Evolutionary conservation across 495 filamentous ascomycete species (phyloP).

Genomic region (Daldinia decipiens): DNA sequence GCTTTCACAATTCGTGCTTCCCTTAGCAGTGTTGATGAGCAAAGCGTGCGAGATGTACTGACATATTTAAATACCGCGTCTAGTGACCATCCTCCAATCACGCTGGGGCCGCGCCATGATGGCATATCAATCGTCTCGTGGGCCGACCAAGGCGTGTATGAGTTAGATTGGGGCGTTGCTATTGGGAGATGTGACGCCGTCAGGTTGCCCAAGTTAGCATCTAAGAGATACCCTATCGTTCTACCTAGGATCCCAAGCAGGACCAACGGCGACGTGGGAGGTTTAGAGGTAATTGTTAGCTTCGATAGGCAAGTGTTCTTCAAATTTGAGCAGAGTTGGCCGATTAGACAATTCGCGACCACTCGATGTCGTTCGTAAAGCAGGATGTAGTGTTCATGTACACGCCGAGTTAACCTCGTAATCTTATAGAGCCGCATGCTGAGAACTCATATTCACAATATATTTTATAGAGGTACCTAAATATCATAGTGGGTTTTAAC

Average conservation of each 20-base stretch:
- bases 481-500: no score
- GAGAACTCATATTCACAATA: no score
- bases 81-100: conserved; percentile 24
- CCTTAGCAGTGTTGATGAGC: conserved; percentile 27
- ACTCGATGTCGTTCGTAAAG: conserved; percentile 27
- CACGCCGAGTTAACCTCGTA: neutral
- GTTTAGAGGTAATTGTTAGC: conserved; percentile 46
- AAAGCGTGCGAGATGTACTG: conserved; percentile 29
- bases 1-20: conserved; percentile 34
- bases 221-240: conserved; percentile 45
- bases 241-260: conserved; percentile 40
- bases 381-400: neutral
- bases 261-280: conserved; percentile 16
- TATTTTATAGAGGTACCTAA: no score
- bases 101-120: conserved; percentile 62
- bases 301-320: conserved; percentile 29
- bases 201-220: conserved; percentile 38
- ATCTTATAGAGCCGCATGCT: no score
- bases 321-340: conserved; percentile 20
- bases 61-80: conserved; percentile 23
- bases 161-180: conserved; percentile 42
- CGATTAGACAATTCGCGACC: conserved; percentile 28
- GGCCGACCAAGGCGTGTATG: conserved; percentile 44
- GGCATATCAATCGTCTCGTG: conserved; percentile 72
- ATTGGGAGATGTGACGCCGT: conserved; percentile 45